Percentiles rank a stretch among this genome's conserved stretches.
Conservation (phyloP, 208 protist genomes). For the Borovskyia barvae region DNA sequence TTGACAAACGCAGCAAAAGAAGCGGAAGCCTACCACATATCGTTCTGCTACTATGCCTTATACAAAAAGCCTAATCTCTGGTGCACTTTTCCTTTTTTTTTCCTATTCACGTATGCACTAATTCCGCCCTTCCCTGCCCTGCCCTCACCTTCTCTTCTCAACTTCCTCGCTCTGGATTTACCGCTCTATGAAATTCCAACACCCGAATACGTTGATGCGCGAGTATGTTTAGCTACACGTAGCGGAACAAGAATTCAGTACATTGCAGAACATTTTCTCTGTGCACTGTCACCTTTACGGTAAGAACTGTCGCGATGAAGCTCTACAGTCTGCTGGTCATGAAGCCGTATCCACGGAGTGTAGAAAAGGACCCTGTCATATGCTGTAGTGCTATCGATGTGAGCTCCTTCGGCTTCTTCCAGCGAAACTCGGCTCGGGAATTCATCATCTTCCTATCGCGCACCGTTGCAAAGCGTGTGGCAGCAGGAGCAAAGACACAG, state of each 20-base stretch:
- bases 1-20: too few species aligned
- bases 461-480: slow-evolving; percentile 76
- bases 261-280: neutral
- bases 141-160: neutral
- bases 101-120: neutral
- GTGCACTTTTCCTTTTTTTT: too few species aligned
- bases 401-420: slow-evolving; percentile 87
- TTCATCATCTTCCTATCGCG: slow-evolving; percentile 88
- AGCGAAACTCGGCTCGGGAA: slow-evolving; percentile 74
- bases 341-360: slow-evolving; percentile 43
- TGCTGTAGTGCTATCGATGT: slow-evolving; percentile 82
- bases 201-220: too few species aligned
- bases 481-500: slow-evolving; percentile 65
- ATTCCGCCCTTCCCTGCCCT: neutral
- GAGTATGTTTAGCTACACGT: too few species aligned
- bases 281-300: neutral
- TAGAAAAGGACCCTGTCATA: slow-evolving; percentile 72
- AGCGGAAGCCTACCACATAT: too few species aligned
- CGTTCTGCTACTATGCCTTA: too few species aligned
- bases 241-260: too few species aligned
- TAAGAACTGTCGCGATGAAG: slow-evolving; percentile 54
- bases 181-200: too few species aligned
- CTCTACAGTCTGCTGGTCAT: slow-evolving; percentile 72
- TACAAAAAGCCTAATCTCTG: neutral
- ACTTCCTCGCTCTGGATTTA: too few species aligned